Evolutionary conservation across 139 green algal genomes (phyloP), one percentile per base, ranked within the genome.

Genomic region (Coelastrella sp.): DNA sequence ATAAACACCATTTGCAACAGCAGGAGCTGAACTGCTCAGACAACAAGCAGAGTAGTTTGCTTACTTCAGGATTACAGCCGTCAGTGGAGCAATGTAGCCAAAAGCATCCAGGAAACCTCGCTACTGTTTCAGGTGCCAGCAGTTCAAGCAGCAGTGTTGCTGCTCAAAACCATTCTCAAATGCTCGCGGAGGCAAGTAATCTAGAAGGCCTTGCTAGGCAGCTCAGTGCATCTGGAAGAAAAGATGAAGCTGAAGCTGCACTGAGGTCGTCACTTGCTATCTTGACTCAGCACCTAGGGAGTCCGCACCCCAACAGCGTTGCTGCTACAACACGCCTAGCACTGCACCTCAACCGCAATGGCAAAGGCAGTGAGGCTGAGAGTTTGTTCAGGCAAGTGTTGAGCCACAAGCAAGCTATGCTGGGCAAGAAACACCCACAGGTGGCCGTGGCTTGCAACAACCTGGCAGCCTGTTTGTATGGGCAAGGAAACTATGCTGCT

Each of bases 371-470:
- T n/a, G 72, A 68, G 25, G 83, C 83, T 15, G 83, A 87, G 72
- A 37, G n/a, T 3, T 27, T 87, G 83, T 79, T 83, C 43, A 30
- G 25, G 73, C 60, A 66, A 43, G 83, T 82, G 83, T 34, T 87
- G 41, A 66, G 21, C 7, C 71, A 75, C 60, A 68, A 51, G 48
- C 41, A 79, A 34, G 83, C 72, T 4, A 30, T 82, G 45, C 25
- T 87, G 21, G 83, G 83, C 59, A 43, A 40, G 57, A 21, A 21
- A 27, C 83, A 87, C 30, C 72, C 83, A 15, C 72, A 87, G 41
- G 62, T 75, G 4, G 45, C 73, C 15, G 32, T 62, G 21, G 60
- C 83, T 0, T 13, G 35, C 3, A 53, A 38, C 38, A 87, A 83
- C 34, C 27, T 87, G 59, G 83, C 72, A 5, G 62, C 71, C 3